A percentile compares a stretch with the other conserved stretches of the same genome.
Conservation (phyloP, 352 stramenopile species). For the Phytophthora meadii region DNA sequence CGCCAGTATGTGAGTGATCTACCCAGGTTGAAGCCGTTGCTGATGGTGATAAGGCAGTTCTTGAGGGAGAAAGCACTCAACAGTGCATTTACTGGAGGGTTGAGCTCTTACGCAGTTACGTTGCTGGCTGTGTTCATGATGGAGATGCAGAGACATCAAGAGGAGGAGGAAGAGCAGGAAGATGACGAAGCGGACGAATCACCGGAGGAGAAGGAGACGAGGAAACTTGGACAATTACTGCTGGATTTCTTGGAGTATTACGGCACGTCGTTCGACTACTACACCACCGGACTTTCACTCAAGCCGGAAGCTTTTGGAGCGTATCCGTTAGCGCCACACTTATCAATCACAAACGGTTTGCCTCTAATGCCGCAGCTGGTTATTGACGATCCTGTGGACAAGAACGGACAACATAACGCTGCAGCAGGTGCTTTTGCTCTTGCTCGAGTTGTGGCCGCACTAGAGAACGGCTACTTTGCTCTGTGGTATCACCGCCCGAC, state of each 20-base stretch:
- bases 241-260: slow-evolving; percentile 92
- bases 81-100: slow-evolving; percentile 88
- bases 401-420: slow-evolving; percentile 80
- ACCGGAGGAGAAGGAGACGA: slow-evolving; percentile 30
- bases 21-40: slow-evolving; percentile 75
- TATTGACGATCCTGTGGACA: slow-evolving; percentile 84
- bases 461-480: slow-evolving; percentile 86
- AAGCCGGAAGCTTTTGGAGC: slow-evolving; percentile 80
- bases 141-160: slow-evolving; percentile 67
- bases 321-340: slow-evolving; percentile 67
- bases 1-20: slow-evolving; percentile 73
- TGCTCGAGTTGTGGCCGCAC: slow-evolving; percentile 75
- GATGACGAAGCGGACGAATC: slow-evolving; percentile 5
- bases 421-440: slow-evolving; percentile 81
- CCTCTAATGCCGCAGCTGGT: slow-evolving; percentile 80
- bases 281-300: slow-evolving; percentile 81
- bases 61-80: slow-evolving; percentile 90
- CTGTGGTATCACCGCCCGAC: slow-evolving; percentile 76
- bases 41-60: slow-evolving; percentile 89
- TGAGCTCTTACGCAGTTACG: slow-evolving; percentile 90
- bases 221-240: slow-evolving; percentile 66
- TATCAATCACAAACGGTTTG: slow-evolving; percentile 48
- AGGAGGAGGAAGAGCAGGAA: slow-evolving; percentile 27
- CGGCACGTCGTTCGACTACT: slow-evolving; percentile 85
- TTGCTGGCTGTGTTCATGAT: slow-evolving; percentile 88